phyloP scores from a whole-genome alignment of 306 rosid genomes.

The Cucurbita moschata region DNA sequence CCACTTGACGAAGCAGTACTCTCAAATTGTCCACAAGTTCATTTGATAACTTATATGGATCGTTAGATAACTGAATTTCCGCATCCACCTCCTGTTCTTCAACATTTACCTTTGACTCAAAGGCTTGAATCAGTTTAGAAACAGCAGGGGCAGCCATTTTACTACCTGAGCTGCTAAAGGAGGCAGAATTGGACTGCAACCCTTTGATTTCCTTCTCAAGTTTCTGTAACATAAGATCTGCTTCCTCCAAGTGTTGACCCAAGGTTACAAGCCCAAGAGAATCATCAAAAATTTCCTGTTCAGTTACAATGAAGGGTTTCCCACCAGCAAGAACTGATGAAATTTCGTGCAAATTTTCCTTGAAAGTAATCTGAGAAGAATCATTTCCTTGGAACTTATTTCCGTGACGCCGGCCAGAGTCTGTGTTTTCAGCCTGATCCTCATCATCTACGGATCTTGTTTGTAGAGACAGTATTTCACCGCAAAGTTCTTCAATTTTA shows the following conservation, averaged over 20 bases:
- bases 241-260: slow-evolving; percentile 38
- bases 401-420: slow-evolving; percentile 21
- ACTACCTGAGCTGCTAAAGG: slow-evolving; percentile 29
- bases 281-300: slow-evolving; percentile 34
- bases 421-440: slow-evolving; percentile 17
- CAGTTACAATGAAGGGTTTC: slow-evolving; percentile 15
- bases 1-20: slow-evolving; percentile 40
- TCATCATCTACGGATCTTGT: slow-evolving; percentile 25
- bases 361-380: slow-evolving; percentile 15
- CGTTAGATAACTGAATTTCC: slow-evolving; percentile 24
- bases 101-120: slow-evolving; percentile 44
- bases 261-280: slow-evolving; percentile 40
- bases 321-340: slow-evolving; percentile 16
- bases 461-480: slow-evolving; percentile 15
- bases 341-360: slow-evolving; percentile 16
- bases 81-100: slow-evolving; percentile 49
- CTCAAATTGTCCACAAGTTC: slow-evolving; percentile 45
- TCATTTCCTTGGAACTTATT: slow-evolving; percentile 18
- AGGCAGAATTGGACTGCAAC: slow-evolving; percentile 29
- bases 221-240: slow-evolving; percentile 32
- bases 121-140: slow-evolving; percentile 80
- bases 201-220: slow-evolving; percentile 52
- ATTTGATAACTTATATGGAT: slow-evolving; percentile 29
- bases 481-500: slow-evolving; percentile 29
- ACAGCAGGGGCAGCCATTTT: slow-evolving; percentile 39